A percentile compares a stretch with the other conserved stretches of the same genome.
Conservation (phyloP, 805 yeast genomes). For the Wickerhamiella qilinensis region DNA sequence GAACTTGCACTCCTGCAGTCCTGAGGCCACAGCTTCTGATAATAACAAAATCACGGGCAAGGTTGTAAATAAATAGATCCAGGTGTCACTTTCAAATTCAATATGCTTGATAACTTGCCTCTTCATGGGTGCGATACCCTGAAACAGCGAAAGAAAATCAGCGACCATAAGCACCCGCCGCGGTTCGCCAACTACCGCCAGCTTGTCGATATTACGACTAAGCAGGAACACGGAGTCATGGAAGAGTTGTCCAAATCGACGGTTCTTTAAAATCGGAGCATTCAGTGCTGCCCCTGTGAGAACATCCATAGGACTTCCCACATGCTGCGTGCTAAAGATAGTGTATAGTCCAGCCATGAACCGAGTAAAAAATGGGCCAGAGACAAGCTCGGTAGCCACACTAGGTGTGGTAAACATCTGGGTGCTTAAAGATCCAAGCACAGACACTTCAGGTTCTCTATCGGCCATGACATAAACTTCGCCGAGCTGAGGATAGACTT, state of each 20-base stretch:
- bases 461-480: constrained; percentile 59
- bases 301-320: constrained; percentile 29
- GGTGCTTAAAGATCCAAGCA: constrained; percentile 56
- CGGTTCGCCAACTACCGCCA: constrained; percentile 28
- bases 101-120: constrained; percentile 72
- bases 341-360: constrained; percentile 48
- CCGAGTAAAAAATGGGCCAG: constrained; percentile 47
- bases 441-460: constrained; percentile 74
- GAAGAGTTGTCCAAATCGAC: constrained; percentile 65
- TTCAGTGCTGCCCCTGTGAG: constrained; percentile 11
- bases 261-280: constrained; percentile 35
- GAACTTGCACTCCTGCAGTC: constrained; percentile 14
- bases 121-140: constrained; percentile 57
- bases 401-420: constrained; percentile 87
- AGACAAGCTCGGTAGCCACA: constrained; percentile 44
- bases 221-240: constrained; percentile 66
- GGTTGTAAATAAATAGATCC: constrained; percentile 54
- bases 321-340: constrained; percentile 39
- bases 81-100: constrained; percentile 79
- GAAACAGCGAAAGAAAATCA: constrained; percentile 52
- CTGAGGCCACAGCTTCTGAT: constrained; percentile 21
- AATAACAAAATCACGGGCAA: constrained; percentile 48
- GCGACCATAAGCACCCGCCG: constrained; percentile 42
- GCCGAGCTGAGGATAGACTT: constrained; percentile 59
- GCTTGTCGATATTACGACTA: constrained; percentile 46